phyloP scores from a whole-genome alignment of 192 early-diverging fungal genomes.

The Phycomyces nitens region DNA sequence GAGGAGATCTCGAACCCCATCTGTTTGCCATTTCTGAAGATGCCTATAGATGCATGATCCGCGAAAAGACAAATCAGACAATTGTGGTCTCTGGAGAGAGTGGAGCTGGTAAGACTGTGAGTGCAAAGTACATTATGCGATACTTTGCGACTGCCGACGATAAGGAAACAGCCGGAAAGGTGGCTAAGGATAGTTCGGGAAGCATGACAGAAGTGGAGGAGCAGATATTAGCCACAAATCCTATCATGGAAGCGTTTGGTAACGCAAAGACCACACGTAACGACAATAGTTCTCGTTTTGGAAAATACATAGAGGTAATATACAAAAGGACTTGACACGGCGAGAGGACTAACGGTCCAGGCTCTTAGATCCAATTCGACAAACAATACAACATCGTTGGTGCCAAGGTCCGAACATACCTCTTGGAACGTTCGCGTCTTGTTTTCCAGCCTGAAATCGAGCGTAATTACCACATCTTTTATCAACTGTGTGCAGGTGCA shows the following conservation, averaged over 20 bases:
- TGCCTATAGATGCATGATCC: conserved; percentile 93
- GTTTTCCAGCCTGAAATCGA: conserved; percentile 92
- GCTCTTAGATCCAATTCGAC: conserved; percentile 78
- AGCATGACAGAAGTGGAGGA: conserved; percentile 71
- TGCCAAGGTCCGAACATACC: conserved; percentile 92
- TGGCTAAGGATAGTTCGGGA: conserved; percentile 43
- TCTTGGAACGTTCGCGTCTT: conserved; percentile 94
- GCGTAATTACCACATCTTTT: conserved; percentile 99
- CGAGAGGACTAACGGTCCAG: no score
- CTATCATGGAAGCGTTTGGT: conserved; percentile 99
- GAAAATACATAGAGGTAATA: conserved; percentile 88
- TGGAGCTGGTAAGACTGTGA: conserved; percentile 98
- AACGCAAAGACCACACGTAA: conserved; percentile 99
- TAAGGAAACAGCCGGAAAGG: conserved; percentile 43
- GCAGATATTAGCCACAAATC: conserved; percentile 91
- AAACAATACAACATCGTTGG: conserved; percentile 82
- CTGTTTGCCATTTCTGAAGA: conserved; percentile 98
- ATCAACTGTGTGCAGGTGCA: conserved; percentile 95
- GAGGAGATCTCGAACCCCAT: conserved; percentile 95
- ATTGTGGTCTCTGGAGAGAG: conserved; percentile 97
- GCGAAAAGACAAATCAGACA: conserved; percentile 94
- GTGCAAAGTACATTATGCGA: conserved; percentile 96
- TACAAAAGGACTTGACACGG: no score
- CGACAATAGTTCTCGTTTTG: conserved; percentile 97
- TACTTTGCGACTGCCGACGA: conserved; percentile 88